Evolutionary conservation across 2,329 filamentous ascomycete genomes (phyloP), one percentile per base, ranked within the genome.

Genomic region (Fusarium drepaniforme): DNA sequence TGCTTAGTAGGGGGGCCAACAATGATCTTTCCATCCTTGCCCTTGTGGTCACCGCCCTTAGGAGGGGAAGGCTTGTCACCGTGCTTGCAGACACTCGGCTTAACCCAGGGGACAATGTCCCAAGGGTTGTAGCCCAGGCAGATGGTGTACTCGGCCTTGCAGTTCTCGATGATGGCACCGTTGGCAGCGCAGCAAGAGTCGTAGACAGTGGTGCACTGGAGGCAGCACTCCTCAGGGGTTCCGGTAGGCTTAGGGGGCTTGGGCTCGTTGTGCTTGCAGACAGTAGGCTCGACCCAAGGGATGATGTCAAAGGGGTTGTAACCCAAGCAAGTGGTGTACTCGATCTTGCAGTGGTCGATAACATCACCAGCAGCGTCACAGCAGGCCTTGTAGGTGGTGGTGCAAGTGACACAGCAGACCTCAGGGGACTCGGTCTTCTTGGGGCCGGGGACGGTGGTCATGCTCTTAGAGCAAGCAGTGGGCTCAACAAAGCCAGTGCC

Each of bases 91-190:
- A 70, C 59, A 46, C 35, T 64, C 1, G 71, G 71, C 71, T 73
- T 42, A 3, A 62, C 71, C 11, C 33, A 73, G 9, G 71, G 71
- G 7, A 16, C 13, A 15, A 73, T 25, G 0, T 61, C 56, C n/a
- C 30, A 73, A 3, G 71, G 71, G 71, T 42, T 73, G 59, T 73
- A 73, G 1, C 71, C 71, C 0, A 73, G 71, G 57, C 71, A 73
- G 58, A 63, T 18, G 4, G 63, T 67, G 58, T 73, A 73, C 58
- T 61, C 35, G 23, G 40, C 7, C 62, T 73, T 73, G 53, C 71
- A 73, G 9, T 67, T 8, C 16, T 49, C 51, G 11, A 73, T n/a
- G 5, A 71, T 58, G 2, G 57, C 28, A 2, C 67, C 71, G 6
- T 37, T 15, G 3, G 30, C 15, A 12, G 35, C n/a, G 13, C 71